Base-by-base conservation (phyloP, 305 asterid species). In the Striga hermonthica region DNA sequence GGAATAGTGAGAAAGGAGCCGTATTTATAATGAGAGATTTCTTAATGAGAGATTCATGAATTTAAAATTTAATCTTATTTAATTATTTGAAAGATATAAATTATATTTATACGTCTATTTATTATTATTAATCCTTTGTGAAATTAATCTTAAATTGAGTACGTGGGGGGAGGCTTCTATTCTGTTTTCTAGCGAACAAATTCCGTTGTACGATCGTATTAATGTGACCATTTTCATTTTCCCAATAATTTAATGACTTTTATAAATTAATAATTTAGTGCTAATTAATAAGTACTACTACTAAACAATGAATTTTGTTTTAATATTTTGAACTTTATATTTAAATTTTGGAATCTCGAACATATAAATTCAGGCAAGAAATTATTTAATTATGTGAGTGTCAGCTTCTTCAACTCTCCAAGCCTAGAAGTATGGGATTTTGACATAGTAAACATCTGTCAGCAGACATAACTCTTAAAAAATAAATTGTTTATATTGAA, bases 391-490 rank as follows among this genome's bases (percentile, higher is more conserved):
- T 65, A 14, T 1, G 41, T 16, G 43, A 65, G n/a, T n/a, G n/a
- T n/a, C n/a, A n/a, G n/a, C 78, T 71, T 80, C 81, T 79, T 80
- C 72, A 76, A 76, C 84, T 82, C 82, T 73, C 76, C 78, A 62
- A 76, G 71, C 75, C 72, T 76, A 72, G 77, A 79, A 83, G 37
- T 75, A 69, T 63, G 79, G 58, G 74, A 72, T 75, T 76, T 81
- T 75, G 87, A 84, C 82, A n/a, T 47, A 58, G n/a, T 68, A 38
- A 63, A 10, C 41, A 35, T 35, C 38, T 38, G 4, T 31, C 68
- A 43, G 60, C 36, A 60, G 31, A 22, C 31, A 22, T 22, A 0
- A 22, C 31, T 22, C 31, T 22, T 22, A 22, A 22, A 22, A 22
- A 22, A 22, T 22, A 22, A 22, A 22, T 2, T 22, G 31, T 22